phyloP scores from a whole-genome alignment of 2,329 filamentous ascomycete species.

The Fusarium sp. region DNA sequence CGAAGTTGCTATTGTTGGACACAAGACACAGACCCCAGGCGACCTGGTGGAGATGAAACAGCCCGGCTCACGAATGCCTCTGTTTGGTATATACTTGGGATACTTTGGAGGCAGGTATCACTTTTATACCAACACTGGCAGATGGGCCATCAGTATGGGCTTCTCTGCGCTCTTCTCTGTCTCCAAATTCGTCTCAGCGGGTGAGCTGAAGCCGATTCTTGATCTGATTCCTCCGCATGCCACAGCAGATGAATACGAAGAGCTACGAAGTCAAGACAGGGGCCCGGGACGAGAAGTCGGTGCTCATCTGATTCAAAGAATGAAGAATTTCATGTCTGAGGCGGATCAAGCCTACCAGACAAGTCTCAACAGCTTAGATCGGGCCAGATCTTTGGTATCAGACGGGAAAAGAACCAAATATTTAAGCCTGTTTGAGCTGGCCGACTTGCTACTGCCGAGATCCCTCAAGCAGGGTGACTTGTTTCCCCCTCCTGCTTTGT shows the following conservation, averaged over 20 bases:
- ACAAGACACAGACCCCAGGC: constrained; percentile 55
- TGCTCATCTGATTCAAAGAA: constrained; percentile 60
- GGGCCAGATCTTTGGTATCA: constrained; percentile 58
- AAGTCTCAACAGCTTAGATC: constrained; percentile 63
- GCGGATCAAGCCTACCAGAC: constrained; percentile 62
- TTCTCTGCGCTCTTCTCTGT: constrained; percentile 65
- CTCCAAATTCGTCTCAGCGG: constrained; percentile 58
- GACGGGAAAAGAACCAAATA: constrained; percentile 56
- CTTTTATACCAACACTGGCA: constrained; percentile 67
- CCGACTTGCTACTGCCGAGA: constrained; percentile 58
- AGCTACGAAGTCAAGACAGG: constrained; percentile 51
- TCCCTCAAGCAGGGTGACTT: constrained; percentile 53
- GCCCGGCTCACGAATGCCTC: constrained; percentile 58
- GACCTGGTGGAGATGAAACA: constrained; percentile 65
- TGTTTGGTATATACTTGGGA: constrained; percentile 68
- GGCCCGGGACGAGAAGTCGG: constrained; percentile 62
- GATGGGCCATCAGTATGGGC: constrained; percentile 60
- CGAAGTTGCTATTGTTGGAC: constrained; percentile 46
- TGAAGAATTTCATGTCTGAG: constrained; percentile 60
- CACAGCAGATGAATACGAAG: constrained; percentile 51
- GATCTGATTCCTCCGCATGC: constrained; percentile 49
- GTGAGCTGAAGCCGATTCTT: constrained; percentile 58
- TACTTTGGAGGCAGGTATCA: constrained; percentile 64
- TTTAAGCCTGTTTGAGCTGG: constrained; percentile 65
- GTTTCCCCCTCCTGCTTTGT: constrained; percentile 66